Evolutionary conservation across 805 yeast genomes (phyloP), one percentile per base, ranked within the genome.

Genomic region (Saccharomyces jurei): DNA sequence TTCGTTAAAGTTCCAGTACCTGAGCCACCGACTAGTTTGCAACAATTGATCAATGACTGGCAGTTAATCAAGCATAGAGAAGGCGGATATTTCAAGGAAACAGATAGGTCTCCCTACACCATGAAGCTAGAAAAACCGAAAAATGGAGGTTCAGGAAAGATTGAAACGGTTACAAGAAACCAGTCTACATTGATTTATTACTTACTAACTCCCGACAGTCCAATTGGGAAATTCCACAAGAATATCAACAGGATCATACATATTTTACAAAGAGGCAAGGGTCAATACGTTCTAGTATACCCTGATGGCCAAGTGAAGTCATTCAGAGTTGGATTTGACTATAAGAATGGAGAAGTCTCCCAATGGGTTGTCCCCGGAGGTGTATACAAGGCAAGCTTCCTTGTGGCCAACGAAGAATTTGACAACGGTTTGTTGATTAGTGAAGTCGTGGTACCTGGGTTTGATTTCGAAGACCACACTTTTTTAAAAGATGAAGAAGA

Each of bases 301-400:
- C 83, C 83, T 3, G 72, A 78, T 57, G 83, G 84, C 0, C 55
- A 55, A 2, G 64, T 81, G 21, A 77, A 78, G 54, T 69, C 79
- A 1, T 81, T 81, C 61, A 72, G 71, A 25, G 84, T 80, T 28
- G 86, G 85, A 0, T 79, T 79, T 57, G 73, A 79, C 57, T 66
- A 72, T 36, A 64, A 66, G 0, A 66, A 66, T 11, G 82, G 82
- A 6, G 83, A 80, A 62, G 70, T 76, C 4, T 70, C 78, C 47
- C 86, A 81, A 63, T 81, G 84, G 84, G 83, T 81, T 5, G 84
- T 81, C n/a, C 83, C 82, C 10, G 82, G 83, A 1, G 83, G 78
- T 11, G 79, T 77, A 21, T 81, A 77, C 69, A 81, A 81, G 62
- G 83, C 84, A 4, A 77, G 82, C 50, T 81, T 78, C 60, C 53